These are phyloP conservation scores for Debaryomycetaceae sp. DNA, from an alignment of 1,139 yeast species.

Conservation along the genomic window DNA sequence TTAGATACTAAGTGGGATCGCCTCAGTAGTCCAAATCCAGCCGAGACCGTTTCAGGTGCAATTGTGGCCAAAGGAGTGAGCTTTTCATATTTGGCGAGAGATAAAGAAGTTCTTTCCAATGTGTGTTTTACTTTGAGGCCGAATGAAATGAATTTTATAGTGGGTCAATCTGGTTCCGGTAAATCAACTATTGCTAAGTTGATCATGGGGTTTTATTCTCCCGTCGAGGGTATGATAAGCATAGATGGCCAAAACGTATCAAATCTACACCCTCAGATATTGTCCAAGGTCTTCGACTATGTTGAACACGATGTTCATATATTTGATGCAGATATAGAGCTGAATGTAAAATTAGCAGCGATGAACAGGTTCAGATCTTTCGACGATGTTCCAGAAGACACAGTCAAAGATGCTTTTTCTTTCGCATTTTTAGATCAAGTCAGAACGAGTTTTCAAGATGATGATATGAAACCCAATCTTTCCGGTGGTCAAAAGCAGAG, in stretches of 20 bases:
- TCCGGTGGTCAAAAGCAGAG: conserved; percentile 94
- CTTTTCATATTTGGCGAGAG: conserved; percentile 63
- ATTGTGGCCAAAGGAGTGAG: conserved; percentile 50
- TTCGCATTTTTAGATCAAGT: conserved; percentile 51
- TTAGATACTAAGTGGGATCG: conserved; percentile 4
- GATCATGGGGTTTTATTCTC: conserved; percentile 54
- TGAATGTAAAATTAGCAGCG: conserved; percentile 57
- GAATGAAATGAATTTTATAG: conserved; percentile 53
- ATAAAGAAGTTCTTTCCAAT: conserved; percentile 41
- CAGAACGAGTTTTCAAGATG: conserved; percentile 54
- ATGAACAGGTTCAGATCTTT: conserved; percentile 18
- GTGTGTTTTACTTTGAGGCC: conserved; percentile 45
- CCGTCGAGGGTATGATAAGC: conserved; percentile 58
- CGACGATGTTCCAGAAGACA: conserved; percentile 19
- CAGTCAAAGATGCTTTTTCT: conserved; percentile 44
- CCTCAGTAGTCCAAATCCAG: conserved; percentile 20
- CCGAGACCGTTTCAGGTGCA: conserved; percentile 35
- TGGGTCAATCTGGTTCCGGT: conserved; percentile 91
- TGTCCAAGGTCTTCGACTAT: conserved; percentile 61
- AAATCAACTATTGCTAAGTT: conserved; percentile 77
- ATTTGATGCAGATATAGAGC: conserved; percentile 59
- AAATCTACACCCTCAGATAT: conserved; percentile 46
- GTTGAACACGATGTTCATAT: conserved; percentile 69
- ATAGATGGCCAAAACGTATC: conserved; percentile 53
- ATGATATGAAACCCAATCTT: conserved; percentile 49